Percentiles rank a stretch among this genome's conserved stretches.
Evolutionary conservation across 805 yeast species (phyloP).

Genomic region (Saturnispora saitoi): DNA sequence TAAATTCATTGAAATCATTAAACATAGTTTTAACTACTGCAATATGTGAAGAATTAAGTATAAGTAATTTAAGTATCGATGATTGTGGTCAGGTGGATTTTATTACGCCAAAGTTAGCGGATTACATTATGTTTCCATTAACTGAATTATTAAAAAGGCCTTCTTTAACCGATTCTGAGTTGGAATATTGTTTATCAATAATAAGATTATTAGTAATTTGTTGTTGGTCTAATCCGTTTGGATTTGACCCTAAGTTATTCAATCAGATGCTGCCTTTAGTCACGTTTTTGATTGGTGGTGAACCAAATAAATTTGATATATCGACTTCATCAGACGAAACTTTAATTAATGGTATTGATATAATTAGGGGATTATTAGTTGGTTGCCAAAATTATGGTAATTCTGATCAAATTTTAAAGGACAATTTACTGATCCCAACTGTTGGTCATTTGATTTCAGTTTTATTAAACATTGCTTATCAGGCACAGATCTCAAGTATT

Average conservation of each 20-base stretch:
- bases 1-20: slow-evolving; percentile 29
- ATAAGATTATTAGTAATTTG: slow-evolving; percentile 35
- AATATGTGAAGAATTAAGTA: not conserved
- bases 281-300: slow-evolving; percentile 39
- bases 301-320: slow-evolving; percentile 29
- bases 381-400: slow-evolving; percentile 28
- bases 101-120: slow-evolving; percentile 40
- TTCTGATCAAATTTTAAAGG: slow-evolving; percentile 21
- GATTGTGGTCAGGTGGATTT: slow-evolving; percentile 1
- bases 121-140: slow-evolving; percentile 55
- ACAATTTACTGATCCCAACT: slow-evolving; percentile 32
- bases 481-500: slow-evolving; percentile 21
- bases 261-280: slow-evolving; percentile 40
- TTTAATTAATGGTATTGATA: slow-evolving; percentile 28
- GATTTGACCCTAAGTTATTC: slow-evolving; percentile 33
- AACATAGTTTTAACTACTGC: slow-evolving; percentile 13
- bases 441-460: slow-evolving; percentile 42
- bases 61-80: slow-evolving; percentile 2
- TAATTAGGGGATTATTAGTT: slow-evolving; percentile 25
- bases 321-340: slow-evolving; percentile 29
- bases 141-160: slow-evolving; percentile 43
- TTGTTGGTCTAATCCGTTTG: slow-evolving; percentile 39
- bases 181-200: slow-evolving; percentile 38
- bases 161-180: slow-evolving; percentile 35
- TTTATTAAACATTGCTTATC: slow-evolving; percentile 29